Percentiles rank a stretch among this genome's conserved stretches.
Conservation (phyloP, 2,329 filamentous ascomycete species). For the Colletotrichum cordylinicola region DNA sequence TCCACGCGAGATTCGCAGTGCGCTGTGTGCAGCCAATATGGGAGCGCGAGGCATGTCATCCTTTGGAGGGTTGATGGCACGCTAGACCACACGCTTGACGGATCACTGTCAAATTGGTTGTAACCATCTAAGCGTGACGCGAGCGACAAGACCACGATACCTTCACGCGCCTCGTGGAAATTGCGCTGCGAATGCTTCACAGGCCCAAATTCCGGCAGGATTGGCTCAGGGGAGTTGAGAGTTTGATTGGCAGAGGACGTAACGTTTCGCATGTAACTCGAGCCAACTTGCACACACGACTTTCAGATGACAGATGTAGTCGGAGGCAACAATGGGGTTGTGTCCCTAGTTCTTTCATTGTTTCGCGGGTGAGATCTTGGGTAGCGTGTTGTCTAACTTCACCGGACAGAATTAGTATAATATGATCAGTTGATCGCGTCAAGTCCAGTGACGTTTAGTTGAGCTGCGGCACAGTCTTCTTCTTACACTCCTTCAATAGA, state of each 20-base stretch:
- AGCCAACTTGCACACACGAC: not conserved
- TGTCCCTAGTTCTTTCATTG: not conserved
- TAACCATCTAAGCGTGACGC: conserved; percentile 5
- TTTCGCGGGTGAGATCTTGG: not conserved
- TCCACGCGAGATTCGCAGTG: not conserved
- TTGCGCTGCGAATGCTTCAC: not conserved
- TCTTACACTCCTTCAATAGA: not conserved
- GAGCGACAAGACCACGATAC: not conserved
- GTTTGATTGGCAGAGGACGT: not conserved
- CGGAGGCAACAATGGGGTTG: not conserved
- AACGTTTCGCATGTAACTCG: not conserved
- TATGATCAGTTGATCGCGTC: conserved; percentile 13
- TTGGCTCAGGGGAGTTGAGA: not conserved
- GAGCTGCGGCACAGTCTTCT: not conserved
- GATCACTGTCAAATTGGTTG: not conserved
- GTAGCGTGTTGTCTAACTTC: not conserved
- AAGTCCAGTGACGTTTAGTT: not conserved
- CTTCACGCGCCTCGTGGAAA: not conserved
- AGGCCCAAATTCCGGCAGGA: not conserved
- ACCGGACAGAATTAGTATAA: conserved; percentile 5
- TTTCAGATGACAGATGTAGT: not conserved
- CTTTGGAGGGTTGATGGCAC: not conserved
- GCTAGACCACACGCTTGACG: not conserved
- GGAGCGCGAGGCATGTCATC: not conserved
- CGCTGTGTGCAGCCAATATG: not conserved